Evolutionary conservation across 495 filamentous ascomycete species (phyloP).

Genomic region (Acidiella bohemica): DNA sequence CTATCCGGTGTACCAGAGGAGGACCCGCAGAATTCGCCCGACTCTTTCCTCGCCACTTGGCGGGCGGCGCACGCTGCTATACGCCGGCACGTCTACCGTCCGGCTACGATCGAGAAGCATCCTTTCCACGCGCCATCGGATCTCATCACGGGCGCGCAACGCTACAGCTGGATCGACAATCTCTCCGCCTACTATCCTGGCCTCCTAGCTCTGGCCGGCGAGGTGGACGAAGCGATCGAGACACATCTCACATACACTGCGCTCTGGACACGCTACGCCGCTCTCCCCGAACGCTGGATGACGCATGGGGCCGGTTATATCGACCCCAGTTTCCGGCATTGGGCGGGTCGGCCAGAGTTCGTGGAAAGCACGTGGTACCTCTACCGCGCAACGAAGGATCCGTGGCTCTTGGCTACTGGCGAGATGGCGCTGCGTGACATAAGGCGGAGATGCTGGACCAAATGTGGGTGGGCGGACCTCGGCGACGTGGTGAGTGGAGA

Average conservation of each 20-base stretch:
- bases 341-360: constrained; percentile 88
- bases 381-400: constrained; percentile 83
- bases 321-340: constrained; percentile 82
- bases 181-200: constrained; percentile 91
- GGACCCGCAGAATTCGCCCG: constrained; percentile 28
- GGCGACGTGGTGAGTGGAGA: constrained; percentile 83
- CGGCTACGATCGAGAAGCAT: constrained; percentile 51
- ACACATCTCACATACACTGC: constrained; percentile 82
- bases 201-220: constrained; percentile 70
- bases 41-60: constrained; percentile 74
- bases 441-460: constrained; percentile 78
- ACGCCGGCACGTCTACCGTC: constrained; percentile 64
- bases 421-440: constrained; percentile 91
- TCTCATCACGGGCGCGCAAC: constrained; percentile 63
- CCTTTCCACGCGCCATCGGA: constrained; percentile 88
- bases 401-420: constrained; percentile 89
- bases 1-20: constrained; percentile 45
- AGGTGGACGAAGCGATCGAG: constrained; percentile 78
- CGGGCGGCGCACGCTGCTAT: constrained; percentile 70
- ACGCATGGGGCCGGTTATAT: constrained; percentile 66
- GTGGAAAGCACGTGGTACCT: constrained; percentile 91
- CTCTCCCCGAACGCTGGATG: constrained; percentile 77
- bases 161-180: constrained; percentile 89
- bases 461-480: constrained; percentile 91
- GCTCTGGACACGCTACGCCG: constrained; percentile 85